Evolutionary conservation across 306 rosid species (phyloP).

Genomic region (Mimosa pudica): DNA sequence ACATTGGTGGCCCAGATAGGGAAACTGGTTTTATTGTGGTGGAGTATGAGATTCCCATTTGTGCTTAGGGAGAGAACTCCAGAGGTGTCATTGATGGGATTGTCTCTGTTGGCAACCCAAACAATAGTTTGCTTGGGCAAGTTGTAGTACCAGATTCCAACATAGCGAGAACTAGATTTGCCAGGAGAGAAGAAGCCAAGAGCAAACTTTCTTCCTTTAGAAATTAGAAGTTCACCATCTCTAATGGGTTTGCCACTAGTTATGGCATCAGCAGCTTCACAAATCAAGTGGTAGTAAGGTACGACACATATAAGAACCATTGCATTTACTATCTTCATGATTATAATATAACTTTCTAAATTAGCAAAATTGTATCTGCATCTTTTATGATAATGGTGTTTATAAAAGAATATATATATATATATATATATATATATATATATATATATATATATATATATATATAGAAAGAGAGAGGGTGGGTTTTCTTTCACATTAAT

Average conservation of each 20-base stretch:
- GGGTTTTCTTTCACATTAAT: no score
- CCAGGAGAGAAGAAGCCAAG: not conserved
- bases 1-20: conserved; percentile 39
- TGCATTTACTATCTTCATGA: not conserved
- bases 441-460: no score
- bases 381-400: not conserved
- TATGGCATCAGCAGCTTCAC: not conserved
- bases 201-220: not conserved
- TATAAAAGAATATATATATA: no score
- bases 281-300: not conserved
- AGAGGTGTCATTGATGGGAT: not conserved
- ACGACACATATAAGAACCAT: not conserved
- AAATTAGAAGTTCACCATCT: not conserved
- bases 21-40: conserved; percentile 5
- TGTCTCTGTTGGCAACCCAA: not conserved
- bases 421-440: no score
- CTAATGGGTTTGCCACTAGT: not conserved
- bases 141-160: not conserved
- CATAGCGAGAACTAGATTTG: not conserved
- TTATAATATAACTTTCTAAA: not conserved
- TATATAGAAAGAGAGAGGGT: no score
- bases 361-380: not conserved
- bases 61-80: conserved; percentile 31
- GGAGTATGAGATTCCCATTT: conserved; percentile 38
- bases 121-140: not conserved